phyloP scores from a whole-genome alignment of 257 asterid species.

The Capsicum rhomboideum region DNA sequence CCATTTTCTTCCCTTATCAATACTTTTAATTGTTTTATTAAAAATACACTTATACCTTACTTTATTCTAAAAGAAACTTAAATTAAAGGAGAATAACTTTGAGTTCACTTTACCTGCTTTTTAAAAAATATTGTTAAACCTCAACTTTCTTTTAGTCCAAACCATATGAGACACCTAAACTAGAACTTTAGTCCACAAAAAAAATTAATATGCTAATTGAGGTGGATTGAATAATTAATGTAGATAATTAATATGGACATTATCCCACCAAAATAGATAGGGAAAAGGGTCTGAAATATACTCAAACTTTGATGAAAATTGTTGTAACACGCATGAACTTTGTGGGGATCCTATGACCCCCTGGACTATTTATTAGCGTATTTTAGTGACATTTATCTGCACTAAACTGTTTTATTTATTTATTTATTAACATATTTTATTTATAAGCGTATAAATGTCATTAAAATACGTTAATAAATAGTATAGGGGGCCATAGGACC shows the following conservation, averaged over 20 bases:
- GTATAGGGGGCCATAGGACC: too few relatives aligned
- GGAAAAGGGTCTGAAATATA: too few relatives aligned
- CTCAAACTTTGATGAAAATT: too few relatives aligned
- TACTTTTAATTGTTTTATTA: neutral
- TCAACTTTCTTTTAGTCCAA: neutral
- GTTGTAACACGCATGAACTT: too few relatives aligned
- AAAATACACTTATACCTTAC: neutral
- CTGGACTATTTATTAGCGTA: too few relatives aligned
- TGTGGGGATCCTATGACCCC: too few relatives aligned
- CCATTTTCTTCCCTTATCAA: neutral
- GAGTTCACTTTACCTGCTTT: neutral
- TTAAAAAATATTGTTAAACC: neutral
- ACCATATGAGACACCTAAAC: neutral
- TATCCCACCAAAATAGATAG: neutral
- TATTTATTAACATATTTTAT: too few relatives aligned
- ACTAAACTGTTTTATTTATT: too few relatives aligned
- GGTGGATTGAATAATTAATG: neutral
- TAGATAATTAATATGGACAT: neutral
- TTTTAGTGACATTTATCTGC: too few relatives aligned
- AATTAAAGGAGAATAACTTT: neutral
- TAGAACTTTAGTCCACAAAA: neutral
- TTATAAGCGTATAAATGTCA: too few relatives aligned
- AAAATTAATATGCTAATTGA: neutral
- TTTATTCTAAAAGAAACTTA: neutral
- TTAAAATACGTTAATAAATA: too few relatives aligned